Base-by-base conservation (phyloP, 75 land plant species). In the Pinus tabuliformis region DNA sequence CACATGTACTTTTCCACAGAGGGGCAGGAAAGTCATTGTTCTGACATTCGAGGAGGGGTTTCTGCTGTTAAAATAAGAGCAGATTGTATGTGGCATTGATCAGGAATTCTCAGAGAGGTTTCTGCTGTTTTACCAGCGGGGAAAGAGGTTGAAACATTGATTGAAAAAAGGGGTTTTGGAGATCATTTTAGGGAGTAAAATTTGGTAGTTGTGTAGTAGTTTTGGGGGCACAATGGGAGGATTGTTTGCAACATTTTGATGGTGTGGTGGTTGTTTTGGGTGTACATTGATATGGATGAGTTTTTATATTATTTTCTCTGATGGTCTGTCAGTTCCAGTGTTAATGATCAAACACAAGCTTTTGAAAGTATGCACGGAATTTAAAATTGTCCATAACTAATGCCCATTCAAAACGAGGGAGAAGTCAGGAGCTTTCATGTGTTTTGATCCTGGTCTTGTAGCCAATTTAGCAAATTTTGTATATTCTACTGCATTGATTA, bases 241-340 rank as follows among this genome's bases (percentile, higher is more conserved):
- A 18, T 68, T 45, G 49, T 45, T 45, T 45, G 49, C 49, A 45
- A 6, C 49, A 5, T 1, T 45, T n/a, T n/a, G n/a, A n/a, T n/a
- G 49, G 6, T 45, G 6, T 5, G 0, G 6, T 5, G 6, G 49
- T 45, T 5, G 0, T 6, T 45, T 42, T 6, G 6, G 49, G 49
- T 5, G 49, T 45, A 45, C 49, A 45, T 45, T 68, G 71, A 68
- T 20, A 68, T 18, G 39, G 71, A n/a, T 68, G 52, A 64, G 33
- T 0, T 5, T 45, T 5, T 45, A 7, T 45, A 45, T 45, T 45
- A 45, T 45, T 45, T 45, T 45, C 49, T 45, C 49, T 45, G 39
- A 64, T 64, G 30, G 68, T 64, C 68, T 64, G 68, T 64, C 68
- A 33, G 30, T 64, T 64, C 30, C 64, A 28, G 64, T 24, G 64